A percentile compares a stretch with the other conserved stretches of the same genome.
Evolutionary conservation across 2,329 filamentous ascomycete species (phyloP).

Genomic region (Fusarium duplospermum): DNA sequence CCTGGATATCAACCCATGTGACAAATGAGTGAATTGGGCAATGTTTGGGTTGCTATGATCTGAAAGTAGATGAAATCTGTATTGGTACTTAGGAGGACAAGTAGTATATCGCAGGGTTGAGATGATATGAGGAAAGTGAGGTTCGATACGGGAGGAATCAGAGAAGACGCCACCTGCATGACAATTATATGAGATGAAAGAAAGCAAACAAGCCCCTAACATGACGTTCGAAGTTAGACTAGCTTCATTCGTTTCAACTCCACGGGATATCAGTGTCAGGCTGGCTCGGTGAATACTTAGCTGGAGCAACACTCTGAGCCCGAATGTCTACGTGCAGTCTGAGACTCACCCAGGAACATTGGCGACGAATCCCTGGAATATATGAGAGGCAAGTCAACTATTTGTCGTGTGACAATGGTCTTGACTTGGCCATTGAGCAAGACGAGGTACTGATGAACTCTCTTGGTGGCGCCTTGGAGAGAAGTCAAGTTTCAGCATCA

Average conservation of each 20-base stretch:
- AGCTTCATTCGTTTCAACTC: background rate
- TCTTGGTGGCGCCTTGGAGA: background rate
- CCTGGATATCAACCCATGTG: background rate
- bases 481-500: background rate
- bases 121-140: background rate
- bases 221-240: too few species aligned
- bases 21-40: background rate
- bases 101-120: background rate
- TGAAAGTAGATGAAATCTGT: background rate
- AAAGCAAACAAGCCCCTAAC: background rate
- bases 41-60: rapidly evolving
- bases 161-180: background rate
- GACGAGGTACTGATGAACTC: background rate
- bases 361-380: background rate
- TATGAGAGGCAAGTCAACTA: background rate
- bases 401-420: background rate
- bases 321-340: background rate
- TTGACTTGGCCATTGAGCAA: background rate
- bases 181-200: too few species aligned
- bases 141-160: background rate
- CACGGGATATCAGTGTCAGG: background rate
- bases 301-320: background rate
- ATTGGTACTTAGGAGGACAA: background rate
- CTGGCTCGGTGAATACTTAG: background rate
- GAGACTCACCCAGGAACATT: background rate